These are phyloP conservation scores for Barbarea vulgaris DNA, from an alignment of 345 rosid genomes.

Conservation along the genomic window DNA sequence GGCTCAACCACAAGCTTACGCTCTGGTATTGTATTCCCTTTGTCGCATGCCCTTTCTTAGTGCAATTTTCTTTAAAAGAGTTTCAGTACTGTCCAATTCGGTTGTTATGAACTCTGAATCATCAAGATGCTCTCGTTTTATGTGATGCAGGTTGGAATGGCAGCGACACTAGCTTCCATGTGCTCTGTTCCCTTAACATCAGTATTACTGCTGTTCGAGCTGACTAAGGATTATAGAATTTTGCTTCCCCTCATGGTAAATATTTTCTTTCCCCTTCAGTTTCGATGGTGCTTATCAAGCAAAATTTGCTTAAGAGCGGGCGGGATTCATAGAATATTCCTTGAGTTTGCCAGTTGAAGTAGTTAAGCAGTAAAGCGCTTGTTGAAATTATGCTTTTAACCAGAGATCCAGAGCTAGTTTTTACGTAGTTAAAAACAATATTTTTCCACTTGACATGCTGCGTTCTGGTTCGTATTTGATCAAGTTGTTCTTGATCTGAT, in stretches of 20 bases:
- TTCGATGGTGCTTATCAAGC: background rate
- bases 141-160: constrained; percentile 91
- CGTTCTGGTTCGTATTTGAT: background rate
- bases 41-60: constrained; percentile 22
- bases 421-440: background rate
- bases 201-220: constrained; percentile 85
- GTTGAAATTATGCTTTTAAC: background rate
- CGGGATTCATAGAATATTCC: background rate
- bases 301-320: background rate
- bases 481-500: constrained; percentile 12
- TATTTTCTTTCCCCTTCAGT: constrained; percentile 15
- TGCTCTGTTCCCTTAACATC: constrained; percentile 99
- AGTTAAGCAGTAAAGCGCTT: background rate
- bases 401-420: background rate
- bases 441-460: background rate
- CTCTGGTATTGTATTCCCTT: constrained; percentile 65
- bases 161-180: constrained; percentile 95
- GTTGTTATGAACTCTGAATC: constrained; percentile 21
- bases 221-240: constrained; percentile 95
- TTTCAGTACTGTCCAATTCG: constrained; percentile 3
- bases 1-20: constrained; percentile 99
- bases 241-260: constrained; percentile 97
- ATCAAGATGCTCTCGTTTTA: constrained; percentile 16
- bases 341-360: background rate
- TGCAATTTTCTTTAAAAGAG: background rate